Percentiles rank a stretch among this genome's conserved stretches.
Evolutionary conservation across 768 basidiomycete species (phyloP).

Genomic region (Kwoniella bestiolae): DNA sequence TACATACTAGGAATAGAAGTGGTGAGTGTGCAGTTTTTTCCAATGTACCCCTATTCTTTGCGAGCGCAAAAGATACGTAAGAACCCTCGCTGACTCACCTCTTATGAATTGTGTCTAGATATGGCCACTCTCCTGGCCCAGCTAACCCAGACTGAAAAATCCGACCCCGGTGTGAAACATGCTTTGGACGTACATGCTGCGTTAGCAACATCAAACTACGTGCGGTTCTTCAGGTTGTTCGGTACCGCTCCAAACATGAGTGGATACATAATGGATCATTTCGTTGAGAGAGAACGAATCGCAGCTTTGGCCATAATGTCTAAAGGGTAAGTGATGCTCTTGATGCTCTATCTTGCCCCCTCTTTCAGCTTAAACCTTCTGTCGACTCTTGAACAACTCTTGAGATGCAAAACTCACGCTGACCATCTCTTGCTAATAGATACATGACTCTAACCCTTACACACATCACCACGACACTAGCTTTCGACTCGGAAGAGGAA

Average conservation of each 20-base stretch:
- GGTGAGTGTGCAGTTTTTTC: constrained; percentile 63
- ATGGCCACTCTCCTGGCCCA: constrained; percentile 96
- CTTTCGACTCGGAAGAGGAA: constrained; percentile 71
- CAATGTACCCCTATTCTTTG: background rate
- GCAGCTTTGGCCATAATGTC: constrained; percentile 85
- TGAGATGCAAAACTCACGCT: no score
- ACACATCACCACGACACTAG: constrained; percentile 80
- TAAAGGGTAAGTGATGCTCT: constrained; percentile 75
- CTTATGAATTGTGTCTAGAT: constrained; percentile 66
- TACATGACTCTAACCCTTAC: constrained; percentile 77
- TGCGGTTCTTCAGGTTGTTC: constrained; percentile 84
- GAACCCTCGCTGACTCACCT: background rate
- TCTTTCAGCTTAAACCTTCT: background rate
- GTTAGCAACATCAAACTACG: constrained; percentile 90
- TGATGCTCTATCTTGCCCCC: background rate
- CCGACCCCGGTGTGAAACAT: constrained; percentile 76
- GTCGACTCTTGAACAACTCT: background rate
- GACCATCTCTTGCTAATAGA: no score
- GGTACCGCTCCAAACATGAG: constrained; percentile 91
- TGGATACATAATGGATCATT: constrained; percentile 98
- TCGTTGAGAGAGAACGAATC: constrained; percentile 86
- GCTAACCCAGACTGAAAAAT: constrained; percentile 90
- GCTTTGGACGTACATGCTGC: constrained; percentile 88
- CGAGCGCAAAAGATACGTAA: background rate
- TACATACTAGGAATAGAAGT: constrained; percentile 90